Base-by-base conservation (phyloP, 495 filamentous ascomycete genomes). In the Daldinia concentrica region DNA sequence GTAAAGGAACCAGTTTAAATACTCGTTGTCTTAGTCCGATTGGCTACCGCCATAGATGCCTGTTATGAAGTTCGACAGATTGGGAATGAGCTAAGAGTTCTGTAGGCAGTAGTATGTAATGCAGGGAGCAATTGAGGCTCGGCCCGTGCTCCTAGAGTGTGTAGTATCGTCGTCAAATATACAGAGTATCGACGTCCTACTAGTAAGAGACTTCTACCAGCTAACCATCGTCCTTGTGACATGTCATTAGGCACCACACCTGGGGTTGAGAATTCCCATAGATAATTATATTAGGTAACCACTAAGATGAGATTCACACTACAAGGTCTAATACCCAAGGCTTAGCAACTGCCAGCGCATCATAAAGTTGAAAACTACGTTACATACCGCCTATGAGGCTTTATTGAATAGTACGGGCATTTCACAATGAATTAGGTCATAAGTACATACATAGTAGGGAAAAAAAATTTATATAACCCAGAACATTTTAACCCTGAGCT, bases 101-200 rank as follows among this genome's bases (percentile, higher is more conserved):
- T 55, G 27, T 27, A 62, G 66, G 66, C 59, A 69, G 66, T 39
- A n/a, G n/a, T n/a, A n/a, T n/a, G n/a, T n/a, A 50, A 24, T 32
- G 12, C 50, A 39, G 58, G 59, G 39, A 69, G 52, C 39, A 63
- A 17, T 22, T 62, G 57, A 55, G 26, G 50, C 50, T 54, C 17
- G 17, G 43, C 43, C 43, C 39, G 39, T 17, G 6, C n/a, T 43
- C n/a, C 5, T 17, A 17, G n/a, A 43, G n/a, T n/a, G 15, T 19
- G 39, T 43, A 17, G 39, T 43, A 68, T 52, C 12, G 48, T 52
- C 26, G 32, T 12, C 8, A 52, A 29, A 30, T 54, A 36, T 36
- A 14, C 11, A 36, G 9, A 36, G 32, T 36, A 36, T 36, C 15
- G 51, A 54, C 43, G 43, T 19, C 43, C 43, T 48, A 9, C 43